Conservation (phyloP, 225 moss, liverwort and hornwort species). For the Pseudisothecium myosuroides region DNA sequence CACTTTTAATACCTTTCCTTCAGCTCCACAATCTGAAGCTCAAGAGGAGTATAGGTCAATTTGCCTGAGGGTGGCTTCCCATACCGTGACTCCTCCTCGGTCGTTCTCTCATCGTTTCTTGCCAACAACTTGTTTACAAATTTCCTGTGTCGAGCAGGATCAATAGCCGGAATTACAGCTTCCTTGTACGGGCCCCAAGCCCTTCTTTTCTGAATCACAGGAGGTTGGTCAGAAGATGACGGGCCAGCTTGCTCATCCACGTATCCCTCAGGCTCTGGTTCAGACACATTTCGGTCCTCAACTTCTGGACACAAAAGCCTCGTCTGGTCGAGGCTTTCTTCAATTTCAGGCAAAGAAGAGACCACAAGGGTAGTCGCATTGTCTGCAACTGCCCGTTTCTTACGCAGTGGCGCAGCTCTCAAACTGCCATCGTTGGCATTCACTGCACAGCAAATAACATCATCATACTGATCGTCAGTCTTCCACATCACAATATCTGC, state of each 20-base stretch:
- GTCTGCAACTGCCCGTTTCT: conserved; percentile 25
- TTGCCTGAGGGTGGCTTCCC: conserved; percentile 63
- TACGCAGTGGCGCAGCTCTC: conserved; percentile 41
- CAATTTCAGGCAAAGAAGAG: not conserved
- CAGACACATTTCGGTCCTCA: not conserved
- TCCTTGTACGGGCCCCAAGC: conserved; percentile 18
- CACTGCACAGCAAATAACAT: conserved; percentile 12
- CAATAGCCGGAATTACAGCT: conserved; percentile 24
- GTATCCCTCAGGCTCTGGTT: not conserved
- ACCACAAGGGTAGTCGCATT: not conserved
- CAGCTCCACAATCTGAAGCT: conserved; percentile 78
- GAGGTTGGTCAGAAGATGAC: conserved; percentile 8
- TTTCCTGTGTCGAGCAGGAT: conserved; percentile 59
- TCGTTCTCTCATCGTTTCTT: conserved; percentile 37
- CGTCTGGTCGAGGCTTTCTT: not conserved
- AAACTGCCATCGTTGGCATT: conserved; percentile 39
- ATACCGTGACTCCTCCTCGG: conserved; percentile 53
- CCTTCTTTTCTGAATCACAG: conserved; percentile 17
- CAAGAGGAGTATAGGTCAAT: conserved; percentile 73
- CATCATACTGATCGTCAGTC: not conserved
- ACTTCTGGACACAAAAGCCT: not conserved
- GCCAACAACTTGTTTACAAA: conserved; percentile 72
- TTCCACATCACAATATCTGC: not conserved
- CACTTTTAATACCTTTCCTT: conserved; percentile 50
- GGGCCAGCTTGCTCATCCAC: conserved; percentile 8